Conservation (phyloP, 1,284 basidiomycete genomes). For the Stereum hirsutum region DNA sequence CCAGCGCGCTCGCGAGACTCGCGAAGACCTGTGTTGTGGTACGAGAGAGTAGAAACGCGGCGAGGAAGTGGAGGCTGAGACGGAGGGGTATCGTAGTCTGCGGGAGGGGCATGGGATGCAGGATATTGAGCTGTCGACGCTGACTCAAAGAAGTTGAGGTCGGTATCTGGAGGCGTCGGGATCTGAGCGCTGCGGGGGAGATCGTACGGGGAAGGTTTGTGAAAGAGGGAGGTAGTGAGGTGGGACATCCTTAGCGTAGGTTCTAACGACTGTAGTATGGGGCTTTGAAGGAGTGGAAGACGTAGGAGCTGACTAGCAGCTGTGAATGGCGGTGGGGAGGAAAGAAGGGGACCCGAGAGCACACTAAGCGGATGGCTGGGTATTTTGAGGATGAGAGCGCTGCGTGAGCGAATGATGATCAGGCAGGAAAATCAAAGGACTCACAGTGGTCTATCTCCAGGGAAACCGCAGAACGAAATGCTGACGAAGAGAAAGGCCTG, state of each 20-base stretch:
- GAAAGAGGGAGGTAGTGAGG: constrained; percentile 34
- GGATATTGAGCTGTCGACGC: too few relatives aligned
- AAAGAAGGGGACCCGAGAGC: too few relatives aligned
- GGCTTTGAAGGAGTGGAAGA: constrained; percentile 8
- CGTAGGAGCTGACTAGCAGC: constrained; percentile 17
- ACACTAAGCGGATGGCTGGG: background rate
- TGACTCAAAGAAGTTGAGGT: constrained; percentile 26
- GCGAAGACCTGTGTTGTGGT: constrained; percentile 42
- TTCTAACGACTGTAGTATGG: constrained; percentile 13
- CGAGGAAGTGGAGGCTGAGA: too few relatives aligned
- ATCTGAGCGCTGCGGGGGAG: constrained; percentile 33
- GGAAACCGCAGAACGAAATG: background rate
- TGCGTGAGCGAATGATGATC: constrained; percentile 1
- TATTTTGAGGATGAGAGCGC: background rate
- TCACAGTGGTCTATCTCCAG: background rate
- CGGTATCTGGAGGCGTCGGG: constrained; percentile 47
- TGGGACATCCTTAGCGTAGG: constrained; percentile 36
- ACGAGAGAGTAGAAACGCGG: constrained; percentile 39
- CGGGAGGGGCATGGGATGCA: too few relatives aligned
- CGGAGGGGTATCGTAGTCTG: too few relatives aligned
- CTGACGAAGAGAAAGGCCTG: background rate
- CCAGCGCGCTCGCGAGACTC: constrained; percentile 37
- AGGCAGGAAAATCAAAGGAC: background rate
- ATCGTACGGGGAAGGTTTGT: constrained; percentile 39
- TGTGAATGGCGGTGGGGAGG: constrained; percentile 6